Conservation (phyloP, 306 rosid species). For the Glycyrrhiza uralensis region DNA sequence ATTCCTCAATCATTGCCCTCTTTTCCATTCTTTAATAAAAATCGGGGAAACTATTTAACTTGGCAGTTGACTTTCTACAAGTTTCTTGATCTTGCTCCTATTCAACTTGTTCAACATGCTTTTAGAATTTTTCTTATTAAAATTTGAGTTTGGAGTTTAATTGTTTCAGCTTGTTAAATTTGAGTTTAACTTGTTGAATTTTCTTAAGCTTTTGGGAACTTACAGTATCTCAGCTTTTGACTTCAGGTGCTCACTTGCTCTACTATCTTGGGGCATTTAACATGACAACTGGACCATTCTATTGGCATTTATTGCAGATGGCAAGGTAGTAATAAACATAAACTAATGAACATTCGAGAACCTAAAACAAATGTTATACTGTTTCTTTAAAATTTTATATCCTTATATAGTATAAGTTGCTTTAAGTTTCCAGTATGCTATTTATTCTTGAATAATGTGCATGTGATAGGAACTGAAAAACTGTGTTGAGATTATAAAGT, state of each 20-base stretch:
- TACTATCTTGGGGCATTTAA: constrained; percentile 99
- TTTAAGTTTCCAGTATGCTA: neutral
- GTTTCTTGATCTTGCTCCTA: too few relatives aligned
- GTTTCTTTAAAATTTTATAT: neutral
- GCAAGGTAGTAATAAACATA: constrained; percentile 56
- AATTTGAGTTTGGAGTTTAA: too few relatives aligned
- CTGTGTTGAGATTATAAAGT: neutral
- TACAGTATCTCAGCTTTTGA: constrained; percentile 28
- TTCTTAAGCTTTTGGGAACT: constrained; percentile 17
- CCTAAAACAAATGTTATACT: neutral
- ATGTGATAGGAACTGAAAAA: neutral
- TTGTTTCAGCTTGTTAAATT: too few relatives aligned
- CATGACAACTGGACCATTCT: constrained; percentile 99
- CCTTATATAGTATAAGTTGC: neutral
- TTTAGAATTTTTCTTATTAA: too few relatives aligned
- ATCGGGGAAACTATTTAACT: too few relatives aligned
- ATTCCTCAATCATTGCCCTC: too few relatives aligned
- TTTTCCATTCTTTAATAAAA: too few relatives aligned
- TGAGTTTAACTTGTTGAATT: too few relatives aligned
- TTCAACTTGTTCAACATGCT: too few relatives aligned
- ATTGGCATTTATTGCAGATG: constrained; percentile 92
- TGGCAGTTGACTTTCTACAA: too few relatives aligned
- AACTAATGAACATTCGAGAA: neutral
- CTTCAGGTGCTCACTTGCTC: constrained; percentile 92
- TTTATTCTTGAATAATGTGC: neutral